phyloP scores from a whole-genome alignment of 2,329 filamentous ascomycete species.

The Fusarium sp. region DNA sequence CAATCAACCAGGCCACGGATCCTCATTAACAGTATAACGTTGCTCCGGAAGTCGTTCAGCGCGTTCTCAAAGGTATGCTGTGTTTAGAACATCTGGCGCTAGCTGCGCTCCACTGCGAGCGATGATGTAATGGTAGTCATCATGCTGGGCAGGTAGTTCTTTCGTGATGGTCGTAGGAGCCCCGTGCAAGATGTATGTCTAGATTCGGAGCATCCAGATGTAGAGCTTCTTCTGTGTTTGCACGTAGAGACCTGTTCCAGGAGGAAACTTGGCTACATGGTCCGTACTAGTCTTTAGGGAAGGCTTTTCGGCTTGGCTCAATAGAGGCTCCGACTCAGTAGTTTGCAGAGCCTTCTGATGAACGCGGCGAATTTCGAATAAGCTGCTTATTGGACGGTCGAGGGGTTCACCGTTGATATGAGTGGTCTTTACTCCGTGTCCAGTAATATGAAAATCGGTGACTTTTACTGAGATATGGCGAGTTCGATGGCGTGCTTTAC shows the following conservation, averaged over 20 bases:
- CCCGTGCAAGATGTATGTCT: background rate
- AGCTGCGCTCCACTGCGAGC: background rate
- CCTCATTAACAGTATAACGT: background rate
- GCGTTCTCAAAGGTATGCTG: background rate
- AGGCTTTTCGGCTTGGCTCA: background rate
- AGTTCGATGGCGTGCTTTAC: background rate
- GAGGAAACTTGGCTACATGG: background rate
- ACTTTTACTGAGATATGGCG: background rate
- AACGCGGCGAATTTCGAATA: background rate
- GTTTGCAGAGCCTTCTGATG: background rate
- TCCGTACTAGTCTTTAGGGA: background rate
- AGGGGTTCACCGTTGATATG: background rate
- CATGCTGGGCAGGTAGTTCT: background rate
- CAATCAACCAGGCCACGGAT: background rate
- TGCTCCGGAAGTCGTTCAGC: background rate
- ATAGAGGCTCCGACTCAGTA: background rate
- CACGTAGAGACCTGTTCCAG: background rate
- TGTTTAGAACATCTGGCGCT: background rate
- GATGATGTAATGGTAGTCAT: background rate
- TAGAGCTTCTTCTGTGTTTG: background rate
- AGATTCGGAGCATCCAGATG: background rate
- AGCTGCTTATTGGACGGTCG: background rate
- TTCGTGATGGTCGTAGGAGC: background rate
- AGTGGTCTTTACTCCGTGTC: background rate
- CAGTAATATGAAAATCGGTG: background rate